A percentile compares a stretch with the other conserved stretches of the same genome.
These are phyloP conservation scores for Lachnellula occidentalis DNA, from an alignment of 2,329 filamentous ascomycete genomes.

Conservation along the genomic window DNA sequence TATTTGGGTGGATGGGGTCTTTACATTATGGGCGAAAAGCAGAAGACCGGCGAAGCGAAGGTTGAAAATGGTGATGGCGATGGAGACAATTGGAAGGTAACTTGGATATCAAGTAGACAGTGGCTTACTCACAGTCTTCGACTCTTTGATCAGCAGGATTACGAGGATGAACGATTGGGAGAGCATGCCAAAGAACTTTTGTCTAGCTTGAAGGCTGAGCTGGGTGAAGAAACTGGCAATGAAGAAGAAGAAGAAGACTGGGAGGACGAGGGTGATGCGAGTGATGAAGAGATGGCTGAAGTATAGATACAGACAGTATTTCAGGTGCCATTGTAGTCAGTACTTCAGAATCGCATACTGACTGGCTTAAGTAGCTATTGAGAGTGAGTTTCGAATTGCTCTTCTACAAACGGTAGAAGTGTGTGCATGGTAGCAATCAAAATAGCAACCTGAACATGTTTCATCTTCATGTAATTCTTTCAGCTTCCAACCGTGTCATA, in stretches of 20 bases:
- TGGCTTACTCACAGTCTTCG: conserved; percentile 79
- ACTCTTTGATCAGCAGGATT: conserved; percentile 73
- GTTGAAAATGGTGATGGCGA: conserved; percentile 38
- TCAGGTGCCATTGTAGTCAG: background rate
- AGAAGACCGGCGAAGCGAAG: conserved; percentile 40
- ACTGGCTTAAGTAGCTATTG: too few relatives aligned
- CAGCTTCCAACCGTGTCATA: background rate
- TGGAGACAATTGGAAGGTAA: conserved; percentile 40
- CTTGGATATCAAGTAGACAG: conserved; percentile 69
- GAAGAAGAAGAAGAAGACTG: conserved; percentile 48
- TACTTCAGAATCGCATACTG: too few relatives aligned
- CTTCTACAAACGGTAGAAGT: too few relatives aligned
- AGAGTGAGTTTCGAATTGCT: too few relatives aligned
- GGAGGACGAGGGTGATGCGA: conserved; percentile 47
- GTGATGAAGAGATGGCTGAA: conserved; percentile 50
- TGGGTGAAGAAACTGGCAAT: conserved; percentile 56
- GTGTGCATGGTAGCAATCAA: too few relatives aligned
- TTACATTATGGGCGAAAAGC: conserved; percentile 70
- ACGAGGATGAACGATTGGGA: conserved; percentile 75
- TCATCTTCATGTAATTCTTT: background rate
- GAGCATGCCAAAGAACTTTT: conserved; percentile 72
- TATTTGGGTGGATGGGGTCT: conserved; percentile 95
- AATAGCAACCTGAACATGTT: too few relatives aligned
- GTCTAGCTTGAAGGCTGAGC: conserved; percentile 54
- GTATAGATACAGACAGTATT: conserved; percentile 27